Evolutionary conservation across 2,329 filamentous ascomycete species (phyloP).

Genomic region (Oidium heveae): DNA sequence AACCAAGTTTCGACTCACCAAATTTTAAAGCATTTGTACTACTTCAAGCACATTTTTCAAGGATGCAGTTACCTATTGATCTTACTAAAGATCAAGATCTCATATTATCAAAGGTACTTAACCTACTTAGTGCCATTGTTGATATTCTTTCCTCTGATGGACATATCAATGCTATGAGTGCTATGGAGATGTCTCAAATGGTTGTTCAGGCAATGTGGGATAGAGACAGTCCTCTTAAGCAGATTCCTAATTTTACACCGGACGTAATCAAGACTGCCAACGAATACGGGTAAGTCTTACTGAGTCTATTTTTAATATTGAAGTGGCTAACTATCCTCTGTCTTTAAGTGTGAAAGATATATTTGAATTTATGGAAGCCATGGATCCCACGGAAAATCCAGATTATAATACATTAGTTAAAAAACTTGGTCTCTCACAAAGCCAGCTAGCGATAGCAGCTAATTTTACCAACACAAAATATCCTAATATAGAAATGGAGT

Average conservation of each 20-base stretch:
- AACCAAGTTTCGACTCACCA: constrained; percentile 69
- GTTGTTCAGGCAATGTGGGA: constrained; percentile 99
- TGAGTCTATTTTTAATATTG: neutral
- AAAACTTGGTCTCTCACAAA: constrained; percentile 52
- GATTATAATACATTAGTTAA: constrained; percentile 57
- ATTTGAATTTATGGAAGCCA: constrained; percentile 95
- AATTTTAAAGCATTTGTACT: constrained; percentile 98
- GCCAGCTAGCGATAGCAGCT: constrained; percentile 69
- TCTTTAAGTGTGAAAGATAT: constrained; percentile 56
- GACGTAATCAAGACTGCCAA: constrained; percentile 64
- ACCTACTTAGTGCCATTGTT: constrained; percentile 72
- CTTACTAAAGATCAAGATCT: constrained; percentile 87
- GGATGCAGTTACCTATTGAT: constrained; percentile 90
- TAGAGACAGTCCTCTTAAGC: constrained; percentile 83
- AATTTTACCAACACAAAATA: constrained; percentile 92
- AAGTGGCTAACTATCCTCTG: constrained; percentile 12
- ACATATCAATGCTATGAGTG: constrained; percentile 88
- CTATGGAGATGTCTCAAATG: constrained; percentile 99
- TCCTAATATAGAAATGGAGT: constrained; percentile 78
- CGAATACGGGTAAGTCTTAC: constrained; percentile 39
- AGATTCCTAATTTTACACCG: constrained; percentile 82
- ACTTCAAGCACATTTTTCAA: constrained; percentile 86
- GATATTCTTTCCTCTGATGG: constrained; percentile 91
- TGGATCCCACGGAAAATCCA: constrained; percentile 84
- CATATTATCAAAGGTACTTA: constrained; percentile 62